These are phyloP conservation scores for Blastocystis sp. DNA, from an alignment of 352 stramenopile genomes.

Conservation along the genomic window DNA sequence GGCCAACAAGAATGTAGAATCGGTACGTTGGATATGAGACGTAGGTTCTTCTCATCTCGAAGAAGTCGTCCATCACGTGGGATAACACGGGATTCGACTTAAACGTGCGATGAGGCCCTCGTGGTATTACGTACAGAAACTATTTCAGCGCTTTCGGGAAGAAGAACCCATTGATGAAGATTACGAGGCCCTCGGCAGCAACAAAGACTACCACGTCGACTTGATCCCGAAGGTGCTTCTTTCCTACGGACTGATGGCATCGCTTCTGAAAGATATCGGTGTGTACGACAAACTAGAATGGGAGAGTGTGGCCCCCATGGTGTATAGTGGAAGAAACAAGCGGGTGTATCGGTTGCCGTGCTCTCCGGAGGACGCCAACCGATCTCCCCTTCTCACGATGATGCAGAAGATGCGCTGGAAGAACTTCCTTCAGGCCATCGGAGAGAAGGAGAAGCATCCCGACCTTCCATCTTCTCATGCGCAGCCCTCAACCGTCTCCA, in stretches of 20 bases:
- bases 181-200: constrained; percentile 75
- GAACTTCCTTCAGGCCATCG: constrained; percentile 74
- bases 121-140: constrained; percentile 73
- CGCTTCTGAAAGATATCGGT: neutral
- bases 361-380: constrained; percentile 86
- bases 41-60: constrained; percentile 86
- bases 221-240: constrained; percentile 99
- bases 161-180: constrained; percentile 63
- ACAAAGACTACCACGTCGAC: constrained; percentile 98
- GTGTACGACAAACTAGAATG: neutral
- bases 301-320: neutral
- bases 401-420: constrained; percentile 98
- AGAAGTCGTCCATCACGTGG: constrained; percentile 7
- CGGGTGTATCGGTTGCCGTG: constrained; percentile 97
- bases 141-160: constrained; percentile 66
- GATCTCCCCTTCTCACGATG: constrained; percentile 89
- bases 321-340: constrained; percentile 83
- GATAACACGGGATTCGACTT: constrained; percentile 48
- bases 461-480: neutral
- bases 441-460: constrained; percentile 72
- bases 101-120: neutral
- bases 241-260: constrained; percentile 75
- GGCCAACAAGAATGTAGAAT: constrained; percentile 85
- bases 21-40: constrained; percentile 90
- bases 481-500: constrained; percentile 80